Evolutionary conservation across 2,329 filamentous ascomycete species (phyloP).

Genomic region (Didymella keratinophila): DNA sequence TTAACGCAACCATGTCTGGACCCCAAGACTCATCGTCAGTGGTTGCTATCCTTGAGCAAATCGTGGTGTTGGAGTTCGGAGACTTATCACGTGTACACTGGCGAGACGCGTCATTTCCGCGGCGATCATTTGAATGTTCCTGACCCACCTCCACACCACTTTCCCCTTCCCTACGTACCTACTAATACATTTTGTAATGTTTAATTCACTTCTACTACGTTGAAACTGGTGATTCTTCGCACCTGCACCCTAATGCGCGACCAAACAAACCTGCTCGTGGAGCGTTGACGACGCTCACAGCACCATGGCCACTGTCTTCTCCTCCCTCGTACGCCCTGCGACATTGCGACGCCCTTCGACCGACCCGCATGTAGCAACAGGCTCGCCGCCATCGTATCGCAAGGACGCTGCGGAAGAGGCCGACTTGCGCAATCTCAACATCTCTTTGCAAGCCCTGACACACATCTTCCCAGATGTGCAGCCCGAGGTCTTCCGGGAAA

Average conservation of each 20-base stretch:
- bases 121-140: background rate
- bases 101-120: slow-evolving; percentile 10
- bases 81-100: background rate
- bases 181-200: slow-evolving; percentile 10
- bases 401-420: slow-evolving; percentile 57
- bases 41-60: too few relatives aligned
- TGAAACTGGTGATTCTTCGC: background rate
- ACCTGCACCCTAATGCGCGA: slow-evolving; percentile 5
- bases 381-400: slow-evolving; percentile 8
- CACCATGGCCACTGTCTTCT: slow-evolving; percentile 48
- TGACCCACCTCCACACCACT: slow-evolving; percentile 1
- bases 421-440: slow-evolving; percentile 74
- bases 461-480: slow-evolving; percentile 82
- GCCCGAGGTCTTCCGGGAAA: slow-evolving; percentile 82
- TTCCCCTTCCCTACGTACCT: slow-evolving; percentile 7
- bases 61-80: too few relatives aligned
- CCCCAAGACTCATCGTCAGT: too few relatives aligned
- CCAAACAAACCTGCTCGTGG: slow-evolving; percentile 3
- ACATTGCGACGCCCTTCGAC: slow-evolving; percentile 28
- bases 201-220: background rate
- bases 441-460: slow-evolving; percentile 71
- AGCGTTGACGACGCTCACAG: slow-evolving; percentile 20
- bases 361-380: slow-evolving; percentile 16
- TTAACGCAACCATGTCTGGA: background rate
- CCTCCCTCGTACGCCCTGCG: slow-evolving; percentile 44